These are phyloP conservation scores for Diatrype stigma DNA, from an alignment of 2,329 filamentous ascomycete genomes.

Conservation along the genomic window DNA sequence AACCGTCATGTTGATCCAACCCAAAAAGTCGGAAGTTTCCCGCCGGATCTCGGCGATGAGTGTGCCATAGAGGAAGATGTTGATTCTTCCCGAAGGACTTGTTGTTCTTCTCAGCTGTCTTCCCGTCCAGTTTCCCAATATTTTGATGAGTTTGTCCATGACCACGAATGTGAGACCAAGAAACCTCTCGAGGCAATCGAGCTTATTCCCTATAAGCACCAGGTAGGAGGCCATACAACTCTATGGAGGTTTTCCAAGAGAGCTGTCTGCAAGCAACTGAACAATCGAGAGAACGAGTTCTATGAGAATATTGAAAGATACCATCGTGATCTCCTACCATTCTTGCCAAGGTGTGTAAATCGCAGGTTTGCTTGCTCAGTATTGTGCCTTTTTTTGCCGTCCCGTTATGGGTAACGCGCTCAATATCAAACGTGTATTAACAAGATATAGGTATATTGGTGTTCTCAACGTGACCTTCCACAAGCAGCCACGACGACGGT, in stretches of 20 bases:
- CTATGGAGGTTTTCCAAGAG: slow-evolving; percentile 93
- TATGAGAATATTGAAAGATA: slow-evolving; percentile 93
- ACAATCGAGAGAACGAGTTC: slow-evolving; percentile 97
- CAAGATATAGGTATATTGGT: slow-evolving; percentile 73
- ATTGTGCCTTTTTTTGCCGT: background rate
- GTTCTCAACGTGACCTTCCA: slow-evolving; percentile 95
- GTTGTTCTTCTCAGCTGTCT: slow-evolving; percentile 30
- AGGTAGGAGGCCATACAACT: slow-evolving; percentile 94
- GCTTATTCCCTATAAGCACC: slow-evolving; percentile 93
- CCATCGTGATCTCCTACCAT: slow-evolving; percentile 84
- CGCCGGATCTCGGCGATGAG: slow-evolving; percentile 33
- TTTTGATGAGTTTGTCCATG: slow-evolving; percentile 47
- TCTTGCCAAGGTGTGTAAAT: slow-evolving; percentile 70
- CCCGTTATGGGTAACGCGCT: background rate
- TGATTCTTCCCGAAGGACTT: slow-evolving; percentile 29
- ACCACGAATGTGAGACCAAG: slow-evolving; percentile 47
- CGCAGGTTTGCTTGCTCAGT: slow-evolving; percentile 11
- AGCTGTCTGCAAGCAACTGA: slow-evolving; percentile 96
- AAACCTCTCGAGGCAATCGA: slow-evolving; percentile 85
- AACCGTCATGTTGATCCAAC: slow-evolving; percentile 19
- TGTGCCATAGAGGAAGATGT: slow-evolving; percentile 38
- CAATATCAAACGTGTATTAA: slow-evolving; percentile 16
- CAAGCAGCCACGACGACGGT: slow-evolving; percentile 68
- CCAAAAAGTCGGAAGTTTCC: slow-evolving; percentile 25
- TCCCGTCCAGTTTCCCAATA: slow-evolving; percentile 37